Percentiles rank a stretch among this genome's conserved stretches.
phyloP scores from a whole-genome alignment of 1,284 basidiomycete species.

The Sparassis latifolia region DNA sequence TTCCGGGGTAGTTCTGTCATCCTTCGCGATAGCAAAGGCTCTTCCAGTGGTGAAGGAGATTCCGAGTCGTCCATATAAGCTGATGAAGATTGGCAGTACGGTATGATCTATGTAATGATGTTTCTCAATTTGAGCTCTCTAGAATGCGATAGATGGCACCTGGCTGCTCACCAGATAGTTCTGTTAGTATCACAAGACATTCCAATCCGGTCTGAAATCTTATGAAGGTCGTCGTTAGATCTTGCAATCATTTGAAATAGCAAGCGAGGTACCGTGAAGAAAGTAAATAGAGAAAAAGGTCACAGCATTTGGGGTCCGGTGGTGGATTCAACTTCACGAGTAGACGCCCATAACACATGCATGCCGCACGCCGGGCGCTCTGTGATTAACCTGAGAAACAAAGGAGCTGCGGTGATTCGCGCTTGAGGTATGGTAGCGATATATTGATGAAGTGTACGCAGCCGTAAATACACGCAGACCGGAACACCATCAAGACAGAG shows the following conservation, averaged over 20 bases:
- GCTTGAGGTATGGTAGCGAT: no score
- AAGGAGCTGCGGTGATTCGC: no score
- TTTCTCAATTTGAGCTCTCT: not conserved
- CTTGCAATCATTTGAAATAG: no score
- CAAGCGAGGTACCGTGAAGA: constrained; percentile 10
- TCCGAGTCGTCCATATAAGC: constrained; percentile 18
- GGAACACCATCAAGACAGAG: not conserved
- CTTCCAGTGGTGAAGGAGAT: constrained; percentile 12
- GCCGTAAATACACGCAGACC: not conserved
- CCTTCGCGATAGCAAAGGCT: constrained; percentile 9
- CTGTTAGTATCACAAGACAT: constrained; percentile 8
- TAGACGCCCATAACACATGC: not conserved
- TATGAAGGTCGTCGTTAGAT: not conserved
- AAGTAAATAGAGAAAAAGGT: constrained; percentile 3
- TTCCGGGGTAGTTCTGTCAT: constrained; percentile 14
- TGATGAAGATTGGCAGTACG: constrained; percentile 6
- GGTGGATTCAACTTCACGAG: not conserved
- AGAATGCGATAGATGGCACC: not conserved
- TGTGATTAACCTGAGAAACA: no score
- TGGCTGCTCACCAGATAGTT: constrained; percentile 10
- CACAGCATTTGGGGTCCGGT: not conserved
- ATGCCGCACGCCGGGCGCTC: no score
- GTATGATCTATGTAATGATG: constrained; percentile 10
- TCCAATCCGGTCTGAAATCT: not conserved
- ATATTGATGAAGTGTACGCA: not conserved